phyloP scores from a whole-genome alignment of 768 basidiomycete species.

The Hirschioporus abietinus region DNA sequence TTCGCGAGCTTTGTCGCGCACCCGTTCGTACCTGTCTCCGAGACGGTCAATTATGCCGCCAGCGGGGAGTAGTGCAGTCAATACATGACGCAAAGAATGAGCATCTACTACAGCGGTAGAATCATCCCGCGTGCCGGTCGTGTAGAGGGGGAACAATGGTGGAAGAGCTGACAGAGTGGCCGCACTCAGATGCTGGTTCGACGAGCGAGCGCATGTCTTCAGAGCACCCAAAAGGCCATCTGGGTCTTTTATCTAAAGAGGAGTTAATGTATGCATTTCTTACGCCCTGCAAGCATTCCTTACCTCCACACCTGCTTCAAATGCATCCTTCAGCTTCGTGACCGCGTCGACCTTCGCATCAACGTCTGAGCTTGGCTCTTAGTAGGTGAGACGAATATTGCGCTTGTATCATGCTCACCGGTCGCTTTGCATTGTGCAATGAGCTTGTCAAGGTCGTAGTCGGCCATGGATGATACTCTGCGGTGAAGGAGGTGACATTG shows the following conservation, averaged over 20 bases:
- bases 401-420: conserved; percentile 33
- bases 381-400: conserved; percentile 7
- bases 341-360: conserved; percentile 80
- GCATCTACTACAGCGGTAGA: conserved; percentile 41
- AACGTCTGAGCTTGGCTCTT: conserved; percentile 45
- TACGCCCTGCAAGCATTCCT: conserved; percentile 11
- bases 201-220: conserved; percentile 69
- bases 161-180: conserved; percentile 72
- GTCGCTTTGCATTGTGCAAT: conserved; percentile 60
- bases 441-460: conserved; percentile 51
- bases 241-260: conserved; percentile 60
- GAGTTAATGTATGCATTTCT: not conserved
- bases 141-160: conserved; percentile 57
- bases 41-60: conserved; percentile 80
- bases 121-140: conserved; percentile 34
- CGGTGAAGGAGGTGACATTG: not conserved
- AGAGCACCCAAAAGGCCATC: conserved; percentile 66
- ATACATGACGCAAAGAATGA: conserved; percentile 57
- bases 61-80: conserved; percentile 64
- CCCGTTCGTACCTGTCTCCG: conserved; percentile 68
- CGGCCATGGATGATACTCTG: conserved; percentile 36
- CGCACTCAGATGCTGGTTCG: conserved; percentile 77
- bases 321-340: conserved; percentile 69
- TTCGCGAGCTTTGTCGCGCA: conserved; percentile 71
- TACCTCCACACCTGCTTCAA: conserved; percentile 70